phyloP scores from a whole-genome alignment of 768 basidiomycete genomes.

The Sarcodon sp. region DNA sequence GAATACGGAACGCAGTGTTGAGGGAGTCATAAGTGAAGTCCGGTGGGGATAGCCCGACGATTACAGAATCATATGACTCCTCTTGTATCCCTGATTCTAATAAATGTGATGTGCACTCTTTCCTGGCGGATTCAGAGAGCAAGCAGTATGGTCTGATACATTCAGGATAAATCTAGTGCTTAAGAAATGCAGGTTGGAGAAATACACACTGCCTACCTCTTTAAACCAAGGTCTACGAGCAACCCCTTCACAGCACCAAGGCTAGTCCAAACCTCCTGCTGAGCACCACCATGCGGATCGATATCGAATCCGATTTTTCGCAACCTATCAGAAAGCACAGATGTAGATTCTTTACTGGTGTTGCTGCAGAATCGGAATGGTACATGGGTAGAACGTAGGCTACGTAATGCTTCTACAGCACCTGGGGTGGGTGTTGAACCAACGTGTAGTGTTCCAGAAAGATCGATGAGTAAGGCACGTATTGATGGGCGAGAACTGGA shows the following conservation, averaged over 20 bases:
- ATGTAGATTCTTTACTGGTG: constrained; percentile 50
- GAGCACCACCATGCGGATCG: constrained; percentile 1
- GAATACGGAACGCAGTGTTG: constrained; percentile 55
- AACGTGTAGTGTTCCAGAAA: constrained; percentile 55
- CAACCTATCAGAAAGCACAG: constrained; percentile 29
- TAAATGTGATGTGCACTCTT: constrained; percentile 22
- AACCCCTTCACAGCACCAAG: constrained; percentile 41
- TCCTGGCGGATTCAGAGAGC: constrained; percentile 33
- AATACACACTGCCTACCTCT: constrained; percentile 18
- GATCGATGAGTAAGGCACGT: constrained; percentile 45
- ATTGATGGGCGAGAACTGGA: constrained; percentile 22
- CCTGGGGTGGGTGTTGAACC: constrained; percentile 33
- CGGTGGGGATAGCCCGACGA: constrained; percentile 23
- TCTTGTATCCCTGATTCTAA: constrained; percentile 1
- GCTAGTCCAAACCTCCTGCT: constrained; percentile 48
- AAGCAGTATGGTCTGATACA: constrained; percentile 38
- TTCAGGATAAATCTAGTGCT: neutral
- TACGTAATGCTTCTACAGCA: constrained; percentile 31
- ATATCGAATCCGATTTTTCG: constrained; percentile 36
- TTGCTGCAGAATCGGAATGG: constrained; percentile 55
- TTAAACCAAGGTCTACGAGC: constrained; percentile 26
- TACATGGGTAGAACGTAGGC: constrained; percentile 16
- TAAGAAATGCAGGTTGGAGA: neutral
- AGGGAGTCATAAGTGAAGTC: constrained; percentile 25
- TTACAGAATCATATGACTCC: constrained; percentile 20